Conservation (phyloP, 768 basidiomycete genomes). For the Boletus coccyginus region DNA sequence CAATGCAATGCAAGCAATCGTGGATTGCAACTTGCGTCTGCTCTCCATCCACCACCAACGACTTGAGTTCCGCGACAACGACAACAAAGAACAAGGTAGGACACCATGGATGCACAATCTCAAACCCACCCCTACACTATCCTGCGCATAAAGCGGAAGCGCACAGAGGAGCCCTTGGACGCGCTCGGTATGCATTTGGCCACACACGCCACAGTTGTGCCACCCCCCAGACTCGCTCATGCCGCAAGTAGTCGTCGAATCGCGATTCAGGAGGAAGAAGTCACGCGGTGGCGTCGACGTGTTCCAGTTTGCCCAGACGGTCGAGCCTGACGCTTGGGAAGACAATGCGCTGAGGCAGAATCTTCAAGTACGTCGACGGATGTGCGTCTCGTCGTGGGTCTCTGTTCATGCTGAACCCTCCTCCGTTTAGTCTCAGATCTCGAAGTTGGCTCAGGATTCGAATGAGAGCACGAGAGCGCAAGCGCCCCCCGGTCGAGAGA, state of each 20-base stretch:
- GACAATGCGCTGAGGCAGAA: constrained; percentile 54
- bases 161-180: constrained; percentile 80
- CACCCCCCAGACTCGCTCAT: constrained; percentile 12
- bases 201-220: constrained; percentile 2
- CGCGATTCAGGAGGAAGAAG: constrained; percentile 59
- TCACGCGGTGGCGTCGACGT: constrained; percentile 53
- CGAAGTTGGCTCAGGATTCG: constrained; percentile 46
- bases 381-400: not conserved
- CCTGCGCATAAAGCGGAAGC: constrained; percentile 78
- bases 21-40: not conserved
- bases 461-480: constrained; percentile 16
- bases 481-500: constrained; percentile 15
- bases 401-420: not conserved
- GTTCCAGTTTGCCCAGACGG: constrained; percentile 80
- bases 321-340: constrained; percentile 68
- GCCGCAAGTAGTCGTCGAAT: constrained; percentile 55
- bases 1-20: too few species aligned
- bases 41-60: not conserved
- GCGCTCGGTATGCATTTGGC: constrained; percentile 56
- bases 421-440: constrained; percentile 50
- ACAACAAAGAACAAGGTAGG: not conserved
- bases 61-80: not conserved
- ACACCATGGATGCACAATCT: constrained; percentile 21
- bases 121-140: constrained; percentile 57
- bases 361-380: constrained; percentile 52